phyloP scores from a whole-genome alignment of 2,329 filamentous ascomycete genomes.

The Microcera coccophila region DNA sequence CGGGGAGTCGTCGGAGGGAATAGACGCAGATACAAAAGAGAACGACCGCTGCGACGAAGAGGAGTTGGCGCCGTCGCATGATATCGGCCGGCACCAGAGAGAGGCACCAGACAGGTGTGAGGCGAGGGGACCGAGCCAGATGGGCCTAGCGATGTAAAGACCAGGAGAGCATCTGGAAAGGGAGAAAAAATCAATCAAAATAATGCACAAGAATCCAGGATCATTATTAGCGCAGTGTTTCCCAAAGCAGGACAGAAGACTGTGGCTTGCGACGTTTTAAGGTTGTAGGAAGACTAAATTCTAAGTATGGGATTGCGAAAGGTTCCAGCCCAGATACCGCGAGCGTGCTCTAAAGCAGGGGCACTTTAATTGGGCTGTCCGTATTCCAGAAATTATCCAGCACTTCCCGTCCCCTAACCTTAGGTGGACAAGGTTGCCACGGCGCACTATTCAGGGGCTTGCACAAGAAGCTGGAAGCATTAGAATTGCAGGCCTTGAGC shows the following conservation, averaged over 20 bases:
- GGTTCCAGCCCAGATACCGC: not conserved
- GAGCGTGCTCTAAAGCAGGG: not conserved
- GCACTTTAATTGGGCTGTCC: not conserved
- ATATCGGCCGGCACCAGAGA: constrained; percentile 13
- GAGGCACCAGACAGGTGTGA: constrained; percentile 7
- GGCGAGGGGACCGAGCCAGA: not conserved
- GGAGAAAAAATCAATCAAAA: not conserved
- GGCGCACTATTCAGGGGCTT: too few species aligned
- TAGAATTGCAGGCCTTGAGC: too few species aligned
- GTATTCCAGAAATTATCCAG: not conserved
- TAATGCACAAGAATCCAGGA: not conserved
- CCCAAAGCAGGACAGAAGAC: not conserved
- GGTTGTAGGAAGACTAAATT: not conserved
- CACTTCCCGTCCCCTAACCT: too few species aligned
- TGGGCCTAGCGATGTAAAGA: not conserved
- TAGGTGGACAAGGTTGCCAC: too few species aligned
- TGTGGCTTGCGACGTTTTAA: not conserved
- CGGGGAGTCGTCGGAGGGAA: constrained; percentile 21
- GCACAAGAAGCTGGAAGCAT: too few species aligned
- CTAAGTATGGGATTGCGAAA: not conserved
- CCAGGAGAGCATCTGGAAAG: not conserved
- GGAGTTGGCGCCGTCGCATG: constrained; percentile 40
- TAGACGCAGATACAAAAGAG: constrained; percentile 39
- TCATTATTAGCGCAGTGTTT: not conserved
- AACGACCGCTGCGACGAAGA: constrained; percentile 33